Conservation (phyloP, 352 stramenopile species). For the Phytophthora cactorum region DNA sequence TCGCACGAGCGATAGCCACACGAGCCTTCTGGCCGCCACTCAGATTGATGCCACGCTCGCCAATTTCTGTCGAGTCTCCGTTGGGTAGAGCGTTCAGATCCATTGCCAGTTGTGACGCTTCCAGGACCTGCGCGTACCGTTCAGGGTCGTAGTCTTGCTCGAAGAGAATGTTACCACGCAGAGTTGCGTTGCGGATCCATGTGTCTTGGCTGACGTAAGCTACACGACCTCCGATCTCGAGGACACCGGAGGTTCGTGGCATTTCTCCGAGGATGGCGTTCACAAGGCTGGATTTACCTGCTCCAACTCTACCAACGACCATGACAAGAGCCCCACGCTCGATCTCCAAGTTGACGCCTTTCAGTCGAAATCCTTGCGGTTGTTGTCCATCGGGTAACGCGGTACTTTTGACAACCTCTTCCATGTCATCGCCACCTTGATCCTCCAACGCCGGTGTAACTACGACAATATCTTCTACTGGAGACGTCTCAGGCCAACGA, state of each 20-base stretch:
- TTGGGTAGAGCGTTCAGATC: slow-evolving; percentile 51
- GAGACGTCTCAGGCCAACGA: background rate
- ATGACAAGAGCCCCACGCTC: slow-evolving; percentile 59
- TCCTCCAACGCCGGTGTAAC: background rate
- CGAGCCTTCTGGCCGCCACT: slow-evolving; percentile 69
- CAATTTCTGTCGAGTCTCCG: slow-evolving; percentile 59
- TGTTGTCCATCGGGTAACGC: background rate
- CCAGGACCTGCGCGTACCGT: slow-evolving; percentile 51
- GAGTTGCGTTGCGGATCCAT: slow-evolving; percentile 92
- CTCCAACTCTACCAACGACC: slow-evolving; percentile 52
- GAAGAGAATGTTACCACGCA: slow-evolving; percentile 93
- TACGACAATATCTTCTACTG: background rate
- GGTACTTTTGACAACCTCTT: background rate
- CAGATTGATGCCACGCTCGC: slow-evolving; percentile 63
- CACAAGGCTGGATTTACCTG: slow-evolving; percentile 60
- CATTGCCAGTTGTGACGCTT: slow-evolving; percentile 33
- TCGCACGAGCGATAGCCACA: slow-evolving; percentile 86
- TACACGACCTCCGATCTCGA: slow-evolving; percentile 35
- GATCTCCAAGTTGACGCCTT: slow-evolving; percentile 61
- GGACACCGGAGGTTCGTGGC: slow-evolving; percentile 19
- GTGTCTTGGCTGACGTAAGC: slow-evolving; percentile 90
- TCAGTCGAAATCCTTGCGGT: slow-evolving; percentile 25
- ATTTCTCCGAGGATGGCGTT: slow-evolving; percentile 60
- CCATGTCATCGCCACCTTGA: background rate
- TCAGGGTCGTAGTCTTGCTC: too few species aligned